Evolutionary conservation across 2,329 filamentous ascomycete genomes (phyloP), one percentile per base, ranked within the genome.

Genomic region (Didymellaceae sp.): DNA sequence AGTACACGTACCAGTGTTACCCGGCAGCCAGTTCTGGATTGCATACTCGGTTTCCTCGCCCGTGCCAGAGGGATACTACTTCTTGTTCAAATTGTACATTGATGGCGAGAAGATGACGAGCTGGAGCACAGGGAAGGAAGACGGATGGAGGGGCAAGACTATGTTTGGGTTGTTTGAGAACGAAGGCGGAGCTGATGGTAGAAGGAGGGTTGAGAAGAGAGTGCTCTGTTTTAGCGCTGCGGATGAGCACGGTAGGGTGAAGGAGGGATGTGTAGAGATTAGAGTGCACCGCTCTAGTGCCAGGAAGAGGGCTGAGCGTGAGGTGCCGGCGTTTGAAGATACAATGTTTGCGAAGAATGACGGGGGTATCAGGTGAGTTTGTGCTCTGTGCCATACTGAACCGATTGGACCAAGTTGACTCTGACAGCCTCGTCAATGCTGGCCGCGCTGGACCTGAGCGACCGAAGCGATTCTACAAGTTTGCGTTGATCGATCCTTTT

Each of bases 61-160:
- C 3, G 57, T 71, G 1, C 69, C 68, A 3, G 60, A 58, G 1
- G 63, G 58, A 1, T 59, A 70, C 26, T 63, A 66, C 53, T 78
- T 74, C 50, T 72, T 78, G 52, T 80, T 80, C 72, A 80, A 80
- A 58, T 62, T 80, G 22, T 74, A 73, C 54, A 62, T 78, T 52
- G 68, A 75, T 26, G 71, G 67, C 13, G 58, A 59, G 20, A 66
- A 69, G 22, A 55, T 78, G 11, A 62, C 77, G 8, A 78, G 66
- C 52, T 81, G 78, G 78, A 72, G 74, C 2, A 70, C 70, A 1
- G 76, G 75, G 2, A 71, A 70, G 39, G 66, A 74, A 13, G 69
- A 80, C 10, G 60, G 59, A 3, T 80, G 72, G 70, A 65, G 60
- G 14, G 78, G 78, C 0, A 77, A 76, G 57, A 74, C 72, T 0